Percentiles rank a stretch among this genome's conserved stretches.
These are phyloP conservation scores for Rhinocladiella mackenziei DNA, from an alignment of 2,329 filamentous ascomycete species.

Conservation along the genomic window DNA sequence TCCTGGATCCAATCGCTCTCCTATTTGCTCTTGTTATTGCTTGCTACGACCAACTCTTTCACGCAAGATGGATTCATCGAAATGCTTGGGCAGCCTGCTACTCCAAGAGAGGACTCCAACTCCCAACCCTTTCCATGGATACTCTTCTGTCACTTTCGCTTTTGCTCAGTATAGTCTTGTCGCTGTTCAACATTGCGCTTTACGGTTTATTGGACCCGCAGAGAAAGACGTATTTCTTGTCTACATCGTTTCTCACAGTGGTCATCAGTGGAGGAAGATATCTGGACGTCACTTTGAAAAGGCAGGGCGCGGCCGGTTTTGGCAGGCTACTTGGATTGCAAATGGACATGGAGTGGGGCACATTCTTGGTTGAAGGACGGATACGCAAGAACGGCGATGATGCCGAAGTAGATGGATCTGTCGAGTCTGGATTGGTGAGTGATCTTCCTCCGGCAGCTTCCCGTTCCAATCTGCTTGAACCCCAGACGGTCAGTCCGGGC, in stretches of 20 bases:
- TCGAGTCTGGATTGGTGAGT: not conserved
- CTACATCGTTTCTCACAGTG: conserved; percentile 14
- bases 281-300: conserved; percentile 14
- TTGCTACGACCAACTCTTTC: conserved; percentile 6
- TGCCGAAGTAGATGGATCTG: not conserved
- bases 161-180: conserved; percentile 12
- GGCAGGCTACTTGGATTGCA: conserved; percentile 12
- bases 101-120: not conserved
- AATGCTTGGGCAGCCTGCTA: conserved; percentile 13
- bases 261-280: conserved; percentile 19
- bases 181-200: conserved; percentile 18
- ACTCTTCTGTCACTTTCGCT: conserved; percentile 18
- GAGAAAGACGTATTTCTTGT: conserved; percentile 18
- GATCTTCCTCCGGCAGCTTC: no score
- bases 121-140: conserved; percentile 16
- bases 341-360: conserved; percentile 9
- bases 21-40: conserved; percentile 6
- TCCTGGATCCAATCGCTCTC: not conserved
- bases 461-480: no score
- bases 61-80: conserved; percentile 17
- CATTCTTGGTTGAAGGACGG: conserved; percentile 8
- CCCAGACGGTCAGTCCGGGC: no score
- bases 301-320: conserved; percentile 11
- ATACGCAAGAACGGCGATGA: not conserved
- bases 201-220: not conserved